A percentile compares a stretch with the other conserved stretches of the same genome.
phyloP scores from a whole-genome alignment of 352 stramenopile genomes.

The Phytophthora hibernalis region DNA sequence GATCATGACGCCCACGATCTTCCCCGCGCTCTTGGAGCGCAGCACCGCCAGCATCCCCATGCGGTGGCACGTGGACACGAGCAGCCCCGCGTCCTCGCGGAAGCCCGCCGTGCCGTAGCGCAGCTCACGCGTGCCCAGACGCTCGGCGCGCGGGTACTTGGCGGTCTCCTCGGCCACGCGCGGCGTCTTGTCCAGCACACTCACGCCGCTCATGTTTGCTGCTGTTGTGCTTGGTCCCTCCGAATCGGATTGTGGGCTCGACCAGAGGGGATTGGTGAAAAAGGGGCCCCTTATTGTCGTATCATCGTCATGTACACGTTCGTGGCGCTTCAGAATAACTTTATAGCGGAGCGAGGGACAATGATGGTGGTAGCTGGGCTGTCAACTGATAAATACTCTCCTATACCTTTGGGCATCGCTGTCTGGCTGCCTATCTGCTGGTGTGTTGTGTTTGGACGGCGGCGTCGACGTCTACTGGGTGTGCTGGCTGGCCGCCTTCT shows the following conservation, averaged over 20 bases:
- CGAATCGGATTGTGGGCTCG: neutral
- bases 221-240: neutral
- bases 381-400: conserved; percentile 56
- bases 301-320: neutral
- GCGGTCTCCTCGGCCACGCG: conserved; percentile 78
- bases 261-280: neutral
- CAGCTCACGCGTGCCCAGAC: conserved; percentile 53
- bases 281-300: neutral
- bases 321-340: conserved; percentile 10
- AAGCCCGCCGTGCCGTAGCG: conserved; percentile 97
- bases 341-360: conserved; percentile 16
- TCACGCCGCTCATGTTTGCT: conserved; percentile 49
- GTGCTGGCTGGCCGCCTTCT: conserved; percentile 32
- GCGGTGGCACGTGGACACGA: conserved; percentile 93
- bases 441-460: conserved; percentile 10
- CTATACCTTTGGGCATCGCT: conserved; percentile 30
- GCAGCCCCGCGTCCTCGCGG: conserved; percentile 89
- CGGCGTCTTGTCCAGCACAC: conserved; percentile 80
- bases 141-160: conserved; percentile 71
- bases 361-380: conserved; percentile 4
- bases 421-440: conserved; percentile 24
- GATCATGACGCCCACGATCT: conserved; percentile 94
- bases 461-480: conserved; percentile 32
- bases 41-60: conserved; percentile 91
- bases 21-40: conserved; percentile 78